phyloP scores from a whole-genome alignment of 768 basidiomycete genomes.

The Hysterangium stoloniferum region DNA sequence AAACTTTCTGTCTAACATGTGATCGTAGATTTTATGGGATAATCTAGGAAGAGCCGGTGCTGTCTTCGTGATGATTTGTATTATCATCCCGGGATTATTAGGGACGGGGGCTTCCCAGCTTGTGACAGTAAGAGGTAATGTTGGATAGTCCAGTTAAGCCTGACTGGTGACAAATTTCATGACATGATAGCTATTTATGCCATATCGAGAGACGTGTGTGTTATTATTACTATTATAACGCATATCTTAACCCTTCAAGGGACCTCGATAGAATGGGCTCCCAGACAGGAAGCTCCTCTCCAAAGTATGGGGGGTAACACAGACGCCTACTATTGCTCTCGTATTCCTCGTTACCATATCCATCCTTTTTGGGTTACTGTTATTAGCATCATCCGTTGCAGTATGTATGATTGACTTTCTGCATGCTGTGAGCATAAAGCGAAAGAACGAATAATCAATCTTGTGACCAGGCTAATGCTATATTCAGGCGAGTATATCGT shows the following conservation, averaged over 20 bases:
- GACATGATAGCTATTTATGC: constrained; percentile 4
- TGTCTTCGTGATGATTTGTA: constrained; percentile 15
- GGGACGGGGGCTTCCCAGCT: constrained; percentile 15
- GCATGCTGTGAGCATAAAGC: too few relatives aligned
- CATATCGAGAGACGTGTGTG: constrained; percentile 11
- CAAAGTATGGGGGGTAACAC: constrained; percentile 15
- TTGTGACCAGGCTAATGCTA: constrained; percentile 16
- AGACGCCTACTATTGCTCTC: constrained; percentile 16
- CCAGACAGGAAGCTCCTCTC: constrained; percentile 14
- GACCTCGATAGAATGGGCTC: constrained; percentile 13
- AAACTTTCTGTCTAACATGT: too few relatives aligned
- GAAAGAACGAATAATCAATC: too few relatives aligned
- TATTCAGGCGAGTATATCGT: constrained; percentile 17
- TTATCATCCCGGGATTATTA: constrained; percentile 16
- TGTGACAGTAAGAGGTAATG: not conserved
- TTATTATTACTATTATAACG: not conserved
- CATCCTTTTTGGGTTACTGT: constrained; percentile 15
- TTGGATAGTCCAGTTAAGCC: too few relatives aligned
- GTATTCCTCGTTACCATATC: constrained; percentile 15
- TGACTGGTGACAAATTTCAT: too few relatives aligned
- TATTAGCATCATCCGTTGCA: constrained; percentile 15
- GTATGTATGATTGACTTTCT: constrained; percentile 6
- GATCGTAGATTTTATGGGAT: constrained; percentile 71
- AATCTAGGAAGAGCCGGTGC: constrained; percentile 63
- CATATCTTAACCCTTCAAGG: not conserved